Base-by-base conservation (phyloP, 2,329 filamentous ascomycete species). In the Aspergillus fijiensis region DNA sequence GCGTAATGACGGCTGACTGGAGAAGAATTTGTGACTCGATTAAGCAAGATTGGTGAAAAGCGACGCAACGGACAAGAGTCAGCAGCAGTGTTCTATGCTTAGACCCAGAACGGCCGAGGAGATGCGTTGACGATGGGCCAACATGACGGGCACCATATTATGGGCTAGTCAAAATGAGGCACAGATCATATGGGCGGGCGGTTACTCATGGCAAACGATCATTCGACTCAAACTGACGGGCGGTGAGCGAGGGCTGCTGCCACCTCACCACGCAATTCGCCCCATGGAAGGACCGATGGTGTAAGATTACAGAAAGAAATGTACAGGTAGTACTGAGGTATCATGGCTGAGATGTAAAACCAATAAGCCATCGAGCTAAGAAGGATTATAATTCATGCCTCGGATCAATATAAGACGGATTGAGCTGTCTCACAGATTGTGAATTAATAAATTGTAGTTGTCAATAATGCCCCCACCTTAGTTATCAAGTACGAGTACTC, bases 201-300 rank as follows among this genome's bases (percentile, higher is more conserved):
- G 27, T 29, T 29, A 29, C 27, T 29, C 27, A 29, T 29, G 27
- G 11, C 33, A 35, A 35, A 16, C 33, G 33, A 12, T 16, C 33
- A 16, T 35, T 35, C 14, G 33, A 35, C 33, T 12, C 42, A 47
- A 54, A 50, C n/a, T 31, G 57, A 54, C 50, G 59, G 61, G 61
- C 61, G 61, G 61, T 63, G 57, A 63, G 57, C 25, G 61, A 63
- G 61, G 59, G 59, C 51, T 25, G n/a, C 35, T 48, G 52, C 42
- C 55, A 50, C 58, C 59, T 60, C 49, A 58, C 60, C 55, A 62
- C 55, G 58, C 55, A 55, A 51, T 47, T 49, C 48, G 42, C 27
- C 25, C 19, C 11, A 21, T 21, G 21, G 21, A 27, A 45, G 14
- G 39, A 19, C 16, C 39, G 33, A 35, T 12, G 33, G 33, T 35